Percentiles rank a stretch among this genome's conserved stretches.
Evolutionary conservation across 257 asterid species (phyloP).

Genomic region (Nicotiana noctiflora): DNA sequence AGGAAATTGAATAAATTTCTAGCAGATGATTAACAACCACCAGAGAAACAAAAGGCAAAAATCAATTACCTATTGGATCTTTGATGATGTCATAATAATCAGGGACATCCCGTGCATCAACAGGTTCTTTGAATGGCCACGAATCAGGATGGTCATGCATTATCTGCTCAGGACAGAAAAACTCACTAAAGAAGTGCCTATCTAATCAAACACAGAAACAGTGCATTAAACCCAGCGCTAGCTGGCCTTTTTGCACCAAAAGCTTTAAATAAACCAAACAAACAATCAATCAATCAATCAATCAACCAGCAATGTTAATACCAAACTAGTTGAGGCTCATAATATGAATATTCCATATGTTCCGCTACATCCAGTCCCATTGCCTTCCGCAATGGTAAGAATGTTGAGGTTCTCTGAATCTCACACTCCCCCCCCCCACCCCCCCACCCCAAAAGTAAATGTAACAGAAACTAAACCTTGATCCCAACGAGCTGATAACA

Average conservation of each 20-base stretch:
- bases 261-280: not conserved
- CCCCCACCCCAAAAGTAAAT: not conserved
- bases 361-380: not conserved
- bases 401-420: not conserved
- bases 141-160: constrained; percentile 97
- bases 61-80: constrained; percentile 79
- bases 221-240: not conserved
- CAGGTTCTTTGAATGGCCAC: constrained; percentile 98
- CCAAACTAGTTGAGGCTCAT: not conserved
- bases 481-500: not conserved
- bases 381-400: not conserved
- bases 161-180: constrained; percentile 43
- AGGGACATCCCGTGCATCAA: constrained; percentile 95
- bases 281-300: not conserved
- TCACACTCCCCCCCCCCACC: not conserved
- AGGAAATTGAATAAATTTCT: not conserved
- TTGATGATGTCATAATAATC: constrained; percentile 91
- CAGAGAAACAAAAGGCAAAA: not conserved
- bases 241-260: not conserved
- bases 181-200: constrained; percentile 7
- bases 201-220: not conserved
- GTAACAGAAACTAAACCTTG: not conserved
- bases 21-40: not conserved
- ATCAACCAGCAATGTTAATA: not conserved
- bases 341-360: not conserved